Evolutionary conservation across 2,329 filamentous ascomycete genomes (phyloP), one percentile per base, ranked within the genome.

Genomic region (Zalaria sp.): DNA sequence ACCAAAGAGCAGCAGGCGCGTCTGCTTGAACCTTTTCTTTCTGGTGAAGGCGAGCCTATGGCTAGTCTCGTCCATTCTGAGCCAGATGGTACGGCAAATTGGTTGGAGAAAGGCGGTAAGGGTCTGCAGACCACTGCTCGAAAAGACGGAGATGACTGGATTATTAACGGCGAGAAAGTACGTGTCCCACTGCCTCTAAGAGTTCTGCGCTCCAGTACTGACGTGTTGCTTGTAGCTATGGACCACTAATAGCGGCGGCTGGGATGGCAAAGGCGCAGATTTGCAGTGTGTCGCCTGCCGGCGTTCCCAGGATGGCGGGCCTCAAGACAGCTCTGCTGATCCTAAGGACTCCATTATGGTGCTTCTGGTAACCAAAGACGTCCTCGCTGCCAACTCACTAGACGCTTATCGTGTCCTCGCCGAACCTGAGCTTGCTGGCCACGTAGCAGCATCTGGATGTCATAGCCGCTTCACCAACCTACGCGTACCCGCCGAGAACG

Each of bases 131-230:
- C 70, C 3, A 70, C 66, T 2, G 71, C 71, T 0, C 55, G 55
- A 18, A 51, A 52, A 6, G 66, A 72, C n/a, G 69, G 66, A 0
- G 62, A 71, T 31, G 60, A 67, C 35, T 75, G 67, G 65, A 51
- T 74, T 3, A 48, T 75, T 26, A 67, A 66, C 49, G 72, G 72
- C 3, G 71, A 75, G 47, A 73, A 75, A 64, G 63, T 65, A 18
- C 2, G 18, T 18, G 18, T 18, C 18, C 2, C 18, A 18, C 18
- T 2, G 18, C 18, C 18, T 18, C 18, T 18, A 18, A 18, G 18
- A 2, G 18, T 18, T 2, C 2, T 18, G 18, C 18, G 18, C 18
- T 18, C 18, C 18, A 18, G 18, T 18, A 18, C 18, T 18, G 18
- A 18, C 18, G 18, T 18, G 18, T 18, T 18, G 34, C 35, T 38